Base-by-base conservation (phyloP, 345 rosid genomes). In the Populus simonii region DNA sequence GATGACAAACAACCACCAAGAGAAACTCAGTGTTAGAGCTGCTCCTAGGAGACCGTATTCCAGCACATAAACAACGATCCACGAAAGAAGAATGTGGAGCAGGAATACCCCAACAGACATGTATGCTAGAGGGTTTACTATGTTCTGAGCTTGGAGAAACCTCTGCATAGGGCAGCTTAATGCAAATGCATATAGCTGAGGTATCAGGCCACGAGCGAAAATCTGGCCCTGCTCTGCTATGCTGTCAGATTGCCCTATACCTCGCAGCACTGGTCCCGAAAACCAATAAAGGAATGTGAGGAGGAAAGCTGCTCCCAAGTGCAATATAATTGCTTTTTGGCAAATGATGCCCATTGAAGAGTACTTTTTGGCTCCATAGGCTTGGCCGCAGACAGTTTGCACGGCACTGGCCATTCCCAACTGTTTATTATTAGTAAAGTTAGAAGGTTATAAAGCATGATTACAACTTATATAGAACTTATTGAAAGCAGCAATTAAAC, bases 321-420 rank as follows among this genome's bases (percentile, higher is more conserved):
- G 99, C 71, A 95, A 76, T 39, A 95, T 74, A n/a, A 95, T 90
- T 75, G 99, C 99, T 76, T 92, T 83, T 81, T 95, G 99, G 84
- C 98, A 95, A 57, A 89, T 89, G 33, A 95, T 81, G 43, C 99
- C 99, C 97, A 92, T 90, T 53, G 92, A 82, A 8, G 92, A 66
- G 77, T 91, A 88, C 70, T 88, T 89, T 66, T 84, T 84, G 1
- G 97, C 99, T 4, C 99, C 98, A 38, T 90, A 95, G 6, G 99
- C 99, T 88, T 93, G 98, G 5, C 99, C 99, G 78, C 98, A 95
- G 17, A 95, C 92, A 0, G 99, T 95, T 63, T 95, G 99, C 47
- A 93, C 99, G 12, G 99, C 99, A 71, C 98, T 93, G 1, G 99
- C 97, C 99, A 95, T 95, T 33, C 98, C 98, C 82, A 92, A 75